phyloP scores from a whole-genome alignment of 73 alveolate genomes.

The Paramecium biaurelia region DNA sequence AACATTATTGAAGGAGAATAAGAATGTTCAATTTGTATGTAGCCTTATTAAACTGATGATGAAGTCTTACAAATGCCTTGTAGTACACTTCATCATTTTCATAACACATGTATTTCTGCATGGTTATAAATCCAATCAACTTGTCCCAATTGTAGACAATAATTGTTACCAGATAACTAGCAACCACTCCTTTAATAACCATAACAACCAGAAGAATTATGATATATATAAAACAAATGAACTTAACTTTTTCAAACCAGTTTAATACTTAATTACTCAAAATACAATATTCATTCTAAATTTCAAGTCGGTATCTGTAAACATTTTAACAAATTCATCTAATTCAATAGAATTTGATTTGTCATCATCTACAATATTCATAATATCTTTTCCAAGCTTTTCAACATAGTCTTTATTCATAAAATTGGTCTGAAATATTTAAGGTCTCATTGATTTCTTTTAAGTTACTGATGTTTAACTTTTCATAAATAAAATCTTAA shows the following conservation, averaged over 20 bases:
- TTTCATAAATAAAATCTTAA: slow-evolving; percentile 14
- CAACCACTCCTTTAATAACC: not conserved
- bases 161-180: not conserved
- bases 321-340: not conserved
- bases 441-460: not conserved
- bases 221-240: not conserved
- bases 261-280: not conserved
- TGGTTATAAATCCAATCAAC: not conserved
- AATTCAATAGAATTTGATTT: slow-evolving; percentile 7
- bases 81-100: slow-evolving; percentile 24
- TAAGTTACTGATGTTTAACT: not conserved
- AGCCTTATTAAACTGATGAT: slow-evolving; percentile 8
- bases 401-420: slow-evolving; percentile 35
- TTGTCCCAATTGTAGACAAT: slow-evolving; percentile 36
- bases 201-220: not conserved
- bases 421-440: slow-evolving; percentile 17
- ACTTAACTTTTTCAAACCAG: not conserved
- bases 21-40: slow-evolving; percentile 11
- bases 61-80: not conserved
- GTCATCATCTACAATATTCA: slow-evolving; percentile 40
- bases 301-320: slow-evolving; percentile 2
- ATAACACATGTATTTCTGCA: not conserved
- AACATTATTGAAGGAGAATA: slow-evolving; percentile 12
- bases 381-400: slow-evolving; percentile 16
- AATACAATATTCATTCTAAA: slow-evolving; percentile 52